A percentile compares a stretch with the other conserved stretches of the same genome.
Conservation (phyloP, 371 early-diverging fungal genomes). For the Mortierella sp. region DNA sequence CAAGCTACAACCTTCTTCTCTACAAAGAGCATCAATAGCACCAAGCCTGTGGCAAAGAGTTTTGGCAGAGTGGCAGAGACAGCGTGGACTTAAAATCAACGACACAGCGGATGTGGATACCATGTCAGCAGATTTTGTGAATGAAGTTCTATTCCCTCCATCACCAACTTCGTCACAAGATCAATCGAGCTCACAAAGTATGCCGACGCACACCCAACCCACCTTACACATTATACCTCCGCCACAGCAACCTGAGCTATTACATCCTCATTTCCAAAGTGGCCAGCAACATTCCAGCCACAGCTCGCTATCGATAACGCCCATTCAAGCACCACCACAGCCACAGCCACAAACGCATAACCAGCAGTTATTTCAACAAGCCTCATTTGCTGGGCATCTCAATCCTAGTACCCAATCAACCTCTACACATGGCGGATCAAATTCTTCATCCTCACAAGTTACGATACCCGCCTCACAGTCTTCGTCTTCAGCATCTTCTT, state of each 20-base stretch:
- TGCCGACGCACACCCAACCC: not conserved
- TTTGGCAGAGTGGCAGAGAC: slow-evolving; percentile 25
- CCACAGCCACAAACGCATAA: not conserved
- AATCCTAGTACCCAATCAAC: not conserved
- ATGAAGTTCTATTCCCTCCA: slow-evolving; percentile 17
- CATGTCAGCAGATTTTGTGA: slow-evolving; percentile 39
- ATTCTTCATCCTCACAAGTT: slow-evolving; percentile 3
- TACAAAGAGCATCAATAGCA: slow-evolving; percentile 30
- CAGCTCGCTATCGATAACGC: too few species aligned
- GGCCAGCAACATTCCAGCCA: not conserved
- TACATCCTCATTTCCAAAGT: not conserved
- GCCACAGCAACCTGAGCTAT: not conserved
- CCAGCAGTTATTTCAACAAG: slow-evolving; percentile 7
- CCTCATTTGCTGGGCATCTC: not conserved
- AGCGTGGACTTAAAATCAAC: slow-evolving; percentile 4
- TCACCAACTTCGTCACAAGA: not conserved
- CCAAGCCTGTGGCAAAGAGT: slow-evolving; percentile 40
- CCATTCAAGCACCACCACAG: not conserved
- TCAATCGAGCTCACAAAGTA: not conserved
- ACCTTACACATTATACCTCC: not conserved
- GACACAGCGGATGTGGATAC: slow-evolving; percentile 26
- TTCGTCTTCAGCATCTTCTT: not conserved
- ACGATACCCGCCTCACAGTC: not conserved
- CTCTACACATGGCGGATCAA: slow-evolving; percentile 9
- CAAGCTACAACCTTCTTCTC: slow-evolving; percentile 26